phyloP scores from a whole-genome alignment of 495 filamentous ascomycete species.

The Penicillium canescens region DNA sequence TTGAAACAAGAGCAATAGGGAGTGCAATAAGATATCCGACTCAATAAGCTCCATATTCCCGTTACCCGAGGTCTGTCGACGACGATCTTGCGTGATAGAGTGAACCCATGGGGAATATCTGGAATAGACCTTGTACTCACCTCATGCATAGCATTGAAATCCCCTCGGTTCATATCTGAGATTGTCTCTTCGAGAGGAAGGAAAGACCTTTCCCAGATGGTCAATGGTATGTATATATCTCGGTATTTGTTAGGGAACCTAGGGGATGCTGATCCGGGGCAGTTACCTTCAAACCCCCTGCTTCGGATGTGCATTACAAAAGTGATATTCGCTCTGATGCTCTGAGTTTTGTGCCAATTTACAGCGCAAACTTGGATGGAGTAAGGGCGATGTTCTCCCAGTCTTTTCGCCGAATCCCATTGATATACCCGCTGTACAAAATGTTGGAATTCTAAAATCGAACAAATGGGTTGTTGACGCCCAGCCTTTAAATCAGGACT shows the following conservation, averaged over 20 bases:
- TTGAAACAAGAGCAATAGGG: too few species aligned
- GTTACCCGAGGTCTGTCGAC: too few species aligned
- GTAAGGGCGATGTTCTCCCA: constrained; percentile 69
- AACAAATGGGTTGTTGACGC: background rate
- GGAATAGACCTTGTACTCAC: background rate
- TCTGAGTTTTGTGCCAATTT: background rate
- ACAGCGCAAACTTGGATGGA: constrained; percentile 34
- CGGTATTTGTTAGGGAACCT: too few species aligned
- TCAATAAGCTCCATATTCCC: too few species aligned
- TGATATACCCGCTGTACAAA: constrained; percentile 60
- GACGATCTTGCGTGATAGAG: too few species aligned
- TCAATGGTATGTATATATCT: background rate
- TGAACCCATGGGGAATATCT: background rate
- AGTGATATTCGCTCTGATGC: background rate
- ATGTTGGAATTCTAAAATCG: constrained; percentile 56
- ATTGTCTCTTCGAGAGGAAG: constrained; percentile 1
- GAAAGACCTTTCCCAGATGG: background rate
- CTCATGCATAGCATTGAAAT: background rate
- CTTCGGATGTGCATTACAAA: background rate
- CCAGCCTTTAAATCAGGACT: too few species aligned
- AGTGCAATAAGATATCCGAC: too few species aligned
- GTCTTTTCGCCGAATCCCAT: constrained; percentile 68
- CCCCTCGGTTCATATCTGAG: background rate
- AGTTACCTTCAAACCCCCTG: background rate
- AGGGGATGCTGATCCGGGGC: background rate